Evolutionary conservation across 371 early-diverging fungal species (phyloP), one percentile per base, ranked within the genome.

Genomic region (Mortierella sp.): DNA sequence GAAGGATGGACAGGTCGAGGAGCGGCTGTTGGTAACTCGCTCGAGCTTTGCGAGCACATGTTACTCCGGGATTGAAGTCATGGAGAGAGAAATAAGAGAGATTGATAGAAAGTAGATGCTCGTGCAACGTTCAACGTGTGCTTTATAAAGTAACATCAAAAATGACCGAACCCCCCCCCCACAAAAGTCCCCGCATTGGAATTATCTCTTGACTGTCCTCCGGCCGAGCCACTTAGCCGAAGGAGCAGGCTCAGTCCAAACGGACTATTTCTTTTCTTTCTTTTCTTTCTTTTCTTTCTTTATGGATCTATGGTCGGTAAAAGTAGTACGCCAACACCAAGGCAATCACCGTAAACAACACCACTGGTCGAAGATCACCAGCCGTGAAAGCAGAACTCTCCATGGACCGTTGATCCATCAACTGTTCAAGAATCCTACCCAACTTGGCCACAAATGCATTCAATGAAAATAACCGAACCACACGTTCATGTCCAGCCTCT

Each of bases 371-470:
- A 43, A 69, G 3, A 14, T 50, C 28, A 1, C 68, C 55, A 18
- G 43, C 52, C 21, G 25, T 19, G 53, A 53, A 4, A 7, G 25
- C 53, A 53, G 53, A 9, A 9, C 9, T 37, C 9, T 37, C 37
- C 37, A 37, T 37, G 5, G 37, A 37, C 37, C 37, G 37, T 37
- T 37, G 37, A 9, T 37, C 37, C 18, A 57, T 55, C 44, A 87
- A 57, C 60, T 84, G 76, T 4, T 69, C 64, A 30, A 93, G 65
- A 23, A 92, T 77, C 4, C 81, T 76, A 56, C 95, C 92, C 56
- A 96, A 82, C 69, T 88, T 84, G 64, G 82, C 84, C 0, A 88
- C 88, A 82, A 95, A 96, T 1, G 89, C 85, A 4, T 82, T 82
- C 46, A 94, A 74, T 0, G 92, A 87, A 81, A 95, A 96, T 66